Conservation (phyloP, 257 asterid genomes). For the Schizonepeta tenuifolia region DNA sequence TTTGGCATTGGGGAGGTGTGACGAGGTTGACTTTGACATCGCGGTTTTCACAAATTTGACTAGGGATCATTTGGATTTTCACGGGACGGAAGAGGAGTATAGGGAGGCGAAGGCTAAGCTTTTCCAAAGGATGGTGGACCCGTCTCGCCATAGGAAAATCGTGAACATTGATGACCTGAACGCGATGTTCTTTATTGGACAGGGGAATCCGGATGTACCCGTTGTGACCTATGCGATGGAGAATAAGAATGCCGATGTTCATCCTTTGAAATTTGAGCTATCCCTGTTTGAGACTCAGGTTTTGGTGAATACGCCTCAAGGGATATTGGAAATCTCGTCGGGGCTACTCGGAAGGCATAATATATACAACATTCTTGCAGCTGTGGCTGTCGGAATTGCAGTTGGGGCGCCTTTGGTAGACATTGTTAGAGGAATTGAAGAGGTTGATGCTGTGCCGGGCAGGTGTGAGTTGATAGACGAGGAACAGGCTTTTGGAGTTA, state of each 20-base stretch:
- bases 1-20: constrained; percentile 66
- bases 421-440: constrained; percentile 95
- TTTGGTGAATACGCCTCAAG: constrained; percentile 86
- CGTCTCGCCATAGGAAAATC: constrained; percentile 73
- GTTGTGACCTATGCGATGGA: constrained; percentile 89
- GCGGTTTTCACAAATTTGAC: constrained; percentile 83
- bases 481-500: constrained; percentile 94
- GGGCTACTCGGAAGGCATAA: constrained; percentile 94
- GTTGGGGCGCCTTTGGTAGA: constrained; percentile 98
- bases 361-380: constrained; percentile 85
- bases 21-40: constrained; percentile 86
- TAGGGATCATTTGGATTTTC: constrained; percentile 72
- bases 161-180: constrained; percentile 86
- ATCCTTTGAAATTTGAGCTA: constrained; percentile 76
- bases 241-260: constrained; percentile 82
- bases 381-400: constrained; percentile 89
- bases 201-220: constrained; percentile 81
- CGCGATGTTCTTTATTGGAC: constrained; percentile 67
- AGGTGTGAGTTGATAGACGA: constrained; percentile 97
- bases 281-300: constrained; percentile 94
- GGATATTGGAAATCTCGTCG: constrained; percentile 89
- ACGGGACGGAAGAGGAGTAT: constrained; percentile 72
- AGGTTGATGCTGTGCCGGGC: constrained; percentile 96
- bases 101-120: constrained; percentile 67
- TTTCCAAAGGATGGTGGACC: constrained; percentile 85